Percentiles rank a stretch among this genome's conserved stretches.
Evolutionary conservation across 768 basidiomycete genomes (phyloP).

Genomic region (Mycena venus): DNA sequence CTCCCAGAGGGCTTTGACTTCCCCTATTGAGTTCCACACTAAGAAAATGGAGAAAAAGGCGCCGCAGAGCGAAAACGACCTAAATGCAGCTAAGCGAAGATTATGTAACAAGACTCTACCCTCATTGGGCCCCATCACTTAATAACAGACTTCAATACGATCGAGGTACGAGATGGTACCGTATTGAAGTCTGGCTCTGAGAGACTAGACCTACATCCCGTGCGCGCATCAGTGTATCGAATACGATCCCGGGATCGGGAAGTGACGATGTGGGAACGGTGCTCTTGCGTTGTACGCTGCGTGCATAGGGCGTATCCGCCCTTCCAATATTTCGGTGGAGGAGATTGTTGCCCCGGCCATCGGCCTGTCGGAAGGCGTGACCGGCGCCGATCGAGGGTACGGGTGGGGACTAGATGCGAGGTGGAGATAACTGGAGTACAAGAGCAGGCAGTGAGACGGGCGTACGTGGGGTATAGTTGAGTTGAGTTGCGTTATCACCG

Average conservation of each 20-base stretch:
- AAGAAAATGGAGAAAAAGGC: too few species aligned
- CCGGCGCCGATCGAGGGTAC: conserved; percentile 45
- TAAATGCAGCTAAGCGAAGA: too few species aligned
- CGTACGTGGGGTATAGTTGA: background rate
- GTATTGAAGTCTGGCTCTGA: too few species aligned
- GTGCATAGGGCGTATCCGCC: conserved; percentile 64
- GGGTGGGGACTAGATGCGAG: background rate
- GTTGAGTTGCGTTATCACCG: background rate
- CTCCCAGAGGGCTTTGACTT: too few species aligned
- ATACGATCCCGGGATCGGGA: conserved; percentile 71
- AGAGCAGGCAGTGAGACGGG: background rate
- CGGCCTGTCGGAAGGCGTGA: conserved; percentile 57
- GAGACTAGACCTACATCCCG: too few species aligned
- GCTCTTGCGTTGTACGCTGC: conserved; percentile 59
- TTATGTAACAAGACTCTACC: too few species aligned
- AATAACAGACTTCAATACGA: too few species aligned
- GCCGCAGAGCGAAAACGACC: too few species aligned
- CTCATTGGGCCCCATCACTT: too few species aligned
- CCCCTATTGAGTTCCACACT: too few species aligned
- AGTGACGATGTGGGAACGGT: conserved; percentile 53
- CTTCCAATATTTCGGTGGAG: conserved; percentile 60
- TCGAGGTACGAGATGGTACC: too few species aligned
- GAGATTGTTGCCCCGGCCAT: conserved; percentile 64
- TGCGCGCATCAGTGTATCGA: conserved; percentile 69
- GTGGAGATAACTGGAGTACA: background rate